Conservation (phyloP, 495 filamentous ascomycete genomes). For the Neurospora sp. region DNA sequence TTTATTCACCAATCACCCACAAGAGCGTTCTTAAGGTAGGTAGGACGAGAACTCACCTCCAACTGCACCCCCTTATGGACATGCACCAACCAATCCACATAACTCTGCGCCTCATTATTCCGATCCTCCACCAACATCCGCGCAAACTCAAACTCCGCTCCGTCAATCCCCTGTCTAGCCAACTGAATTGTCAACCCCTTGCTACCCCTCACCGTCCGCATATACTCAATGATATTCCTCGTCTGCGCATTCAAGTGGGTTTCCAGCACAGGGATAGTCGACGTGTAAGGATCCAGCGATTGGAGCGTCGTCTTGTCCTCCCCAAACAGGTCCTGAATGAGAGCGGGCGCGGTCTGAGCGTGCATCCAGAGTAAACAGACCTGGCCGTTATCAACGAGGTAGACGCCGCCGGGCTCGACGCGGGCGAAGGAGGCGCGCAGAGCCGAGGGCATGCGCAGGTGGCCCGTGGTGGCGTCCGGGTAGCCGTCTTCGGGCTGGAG, state of each 20-base stretch:
- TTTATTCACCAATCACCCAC: background rate
- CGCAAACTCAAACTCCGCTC: slow-evolving; percentile 94
- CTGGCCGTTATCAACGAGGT: slow-evolving; percentile 95
- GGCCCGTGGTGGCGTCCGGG: slow-evolving; percentile 69
- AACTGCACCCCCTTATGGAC: slow-evolving; percentile 85
- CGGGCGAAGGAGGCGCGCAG: slow-evolving; percentile 80
- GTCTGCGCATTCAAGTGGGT: slow-evolving; percentile 94
- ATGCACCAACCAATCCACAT: slow-evolving; percentile 98
- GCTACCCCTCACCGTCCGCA: slow-evolving; percentile 68
- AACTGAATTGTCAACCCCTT: slow-evolving; percentile 86
- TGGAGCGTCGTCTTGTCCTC: slow-evolving; percentile 61
- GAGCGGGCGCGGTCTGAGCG: slow-evolving; percentile 60
- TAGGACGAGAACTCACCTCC: slow-evolving; percentile 42
- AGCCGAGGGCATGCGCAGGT: slow-evolving; percentile 69
- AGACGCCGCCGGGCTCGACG: slow-evolving; percentile 92
- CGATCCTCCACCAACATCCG: slow-evolving; percentile 83
- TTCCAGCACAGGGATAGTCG: slow-evolving; percentile 67
- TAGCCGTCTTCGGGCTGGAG: slow-evolving; percentile 82
- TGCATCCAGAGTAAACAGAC: slow-evolving; percentile 87
- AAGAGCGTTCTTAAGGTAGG: background rate
- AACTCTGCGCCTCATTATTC: slow-evolving; percentile 94
- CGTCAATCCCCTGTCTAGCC: slow-evolving; percentile 86
- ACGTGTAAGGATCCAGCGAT: slow-evolving; percentile 66
- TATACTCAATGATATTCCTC: slow-evolving; percentile 82
- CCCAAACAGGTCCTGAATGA: slow-evolving; percentile 87